These are phyloP conservation scores for Syzygium jambos DNA, from an alignment of 345 rosid genomes.

Conservation along the genomic window DNA sequence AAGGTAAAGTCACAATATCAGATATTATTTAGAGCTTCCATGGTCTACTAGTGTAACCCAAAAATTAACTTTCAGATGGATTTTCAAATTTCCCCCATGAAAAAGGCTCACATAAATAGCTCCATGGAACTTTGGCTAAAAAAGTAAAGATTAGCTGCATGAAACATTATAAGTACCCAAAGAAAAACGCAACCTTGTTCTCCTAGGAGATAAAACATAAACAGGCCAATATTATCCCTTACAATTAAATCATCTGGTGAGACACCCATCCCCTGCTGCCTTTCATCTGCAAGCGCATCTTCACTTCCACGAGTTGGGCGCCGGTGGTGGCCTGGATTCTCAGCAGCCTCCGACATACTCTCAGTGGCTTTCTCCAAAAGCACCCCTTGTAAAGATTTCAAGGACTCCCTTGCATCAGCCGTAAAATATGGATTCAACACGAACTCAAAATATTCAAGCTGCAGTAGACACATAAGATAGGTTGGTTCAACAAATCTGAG, in stretches of 20 bases:
- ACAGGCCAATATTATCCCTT: constrained; percentile 15
- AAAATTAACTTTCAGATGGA: background rate
- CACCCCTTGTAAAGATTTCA: constrained; percentile 76
- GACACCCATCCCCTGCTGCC: constrained; percentile 58
- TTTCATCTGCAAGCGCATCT: constrained; percentile 76
- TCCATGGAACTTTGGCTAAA: background rate
- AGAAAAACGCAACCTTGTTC: background rate
- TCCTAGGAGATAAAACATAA: background rate
- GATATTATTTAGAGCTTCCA: background rate
- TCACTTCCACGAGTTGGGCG: constrained; percentile 94
- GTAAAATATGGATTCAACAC: constrained; percentile 75
- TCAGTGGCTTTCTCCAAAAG: constrained; percentile 85
- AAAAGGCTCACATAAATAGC: background rate
- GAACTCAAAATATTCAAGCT: constrained; percentile 95
- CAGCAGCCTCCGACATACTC: constrained; percentile 54
- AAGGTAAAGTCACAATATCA: background rate
- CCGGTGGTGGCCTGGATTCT: constrained; percentile 61
- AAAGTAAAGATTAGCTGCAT: background rate
- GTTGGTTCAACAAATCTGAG: background rate
- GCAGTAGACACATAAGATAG: constrained; percentile 22
- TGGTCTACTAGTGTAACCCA: background rate
- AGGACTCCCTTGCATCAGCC: constrained; percentile 68
- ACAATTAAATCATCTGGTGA: constrained; percentile 96
- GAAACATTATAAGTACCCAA: background rate
- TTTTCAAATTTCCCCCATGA: background rate